Percentiles rank a stretch among this genome's conserved stretches.
Conservation (phyloP, 306 rosid species). For the Canavalia ensiformis region DNA sequence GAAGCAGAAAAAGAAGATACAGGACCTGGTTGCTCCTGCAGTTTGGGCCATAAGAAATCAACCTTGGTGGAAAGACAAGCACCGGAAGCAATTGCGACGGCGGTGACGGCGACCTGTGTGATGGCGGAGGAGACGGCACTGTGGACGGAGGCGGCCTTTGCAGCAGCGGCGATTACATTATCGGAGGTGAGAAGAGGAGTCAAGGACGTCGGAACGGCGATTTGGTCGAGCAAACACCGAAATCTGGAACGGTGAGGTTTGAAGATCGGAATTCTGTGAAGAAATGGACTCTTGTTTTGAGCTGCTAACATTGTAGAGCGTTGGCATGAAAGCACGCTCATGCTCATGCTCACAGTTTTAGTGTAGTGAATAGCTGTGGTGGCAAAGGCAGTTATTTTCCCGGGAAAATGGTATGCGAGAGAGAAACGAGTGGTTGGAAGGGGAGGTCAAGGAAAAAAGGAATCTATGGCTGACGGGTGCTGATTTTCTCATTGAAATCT, state of each 20-base stretch:
- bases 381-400: conserved; percentile 46
- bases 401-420: conserved; percentile 34
- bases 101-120: conserved; percentile 96
- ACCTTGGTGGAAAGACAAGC: conserved; percentile 97
- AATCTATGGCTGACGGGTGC: conserved; percentile 27
- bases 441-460: background rate
- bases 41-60: conserved; percentile 95
- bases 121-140: conserved; percentile 92
- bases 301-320: conserved; percentile 59
- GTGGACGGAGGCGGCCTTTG: conserved; percentile 70
- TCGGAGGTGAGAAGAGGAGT: conserved; percentile 64
- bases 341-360: conserved; percentile 9
- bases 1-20: background rate
- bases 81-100: conserved; percentile 96
- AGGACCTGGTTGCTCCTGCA: conserved; percentile 81
- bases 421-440: conserved; percentile 41
- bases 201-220: conserved; percentile 66
- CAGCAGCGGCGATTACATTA: conserved; percentile 83
- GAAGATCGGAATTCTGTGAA: conserved; percentile 50
- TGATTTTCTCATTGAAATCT: conserved; percentile 13
- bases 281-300: conserved; percentile 56
- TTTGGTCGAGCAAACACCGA: conserved; percentile 65
- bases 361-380: conserved; percentile 1
- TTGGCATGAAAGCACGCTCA: conserved; percentile 66
- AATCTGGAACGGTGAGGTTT: conserved; percentile 56